phyloP scores from a whole-genome alignment of 306 rosid species.

The Glycine tomentella region DNA sequence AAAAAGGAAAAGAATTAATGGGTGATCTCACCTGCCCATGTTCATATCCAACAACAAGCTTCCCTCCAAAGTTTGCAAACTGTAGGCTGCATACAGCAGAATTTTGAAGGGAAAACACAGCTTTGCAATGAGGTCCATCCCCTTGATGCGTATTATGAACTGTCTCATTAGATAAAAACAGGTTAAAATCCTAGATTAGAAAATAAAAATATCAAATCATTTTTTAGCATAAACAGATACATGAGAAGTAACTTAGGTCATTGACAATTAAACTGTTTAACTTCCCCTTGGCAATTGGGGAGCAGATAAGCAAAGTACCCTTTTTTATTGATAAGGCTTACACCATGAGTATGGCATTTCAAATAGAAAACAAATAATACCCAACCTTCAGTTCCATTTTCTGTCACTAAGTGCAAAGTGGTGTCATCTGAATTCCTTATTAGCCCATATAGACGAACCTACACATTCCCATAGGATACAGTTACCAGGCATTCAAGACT shows the following conservation, averaged over 20 bases:
- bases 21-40: slow-evolving; percentile 74
- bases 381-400: slow-evolving; percentile 72
- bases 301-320: neutral
- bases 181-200: slow-evolving; percentile 33
- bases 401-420: slow-evolving; percentile 63
- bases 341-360: slow-evolving; percentile 9
- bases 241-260: slow-evolving; percentile 22
- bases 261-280: slow-evolving; percentile 33
- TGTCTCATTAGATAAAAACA: slow-evolving; percentile 55
- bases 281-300: slow-evolving; percentile 24
- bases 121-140: slow-evolving; percentile 66
- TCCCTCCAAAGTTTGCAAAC: slow-evolving; percentile 67
- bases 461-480: slow-evolving; percentile 50
- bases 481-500: slow-evolving; percentile 40
- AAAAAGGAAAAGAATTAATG: slow-evolving; percentile 16
- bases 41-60: slow-evolving; percentile 78
- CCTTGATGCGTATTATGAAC: slow-evolving; percentile 62
- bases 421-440: slow-evolving; percentile 53
- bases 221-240: slow-evolving; percentile 15
- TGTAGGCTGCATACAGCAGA: slow-evolving; percentile 67
- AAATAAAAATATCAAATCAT: slow-evolving; percentile 41
- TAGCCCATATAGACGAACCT: slow-evolving; percentile 80
- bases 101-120: slow-evolving; percentile 68
- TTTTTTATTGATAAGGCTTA: slow-evolving; percentile 34
- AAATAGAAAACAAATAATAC: slow-evolving; percentile 33